Percentiles rank a stretch among this genome's conserved stretches.
phyloP scores from a whole-genome alignment of 2,329 filamentous ascomycete species.

The Hypoxylon sp. region DNA sequence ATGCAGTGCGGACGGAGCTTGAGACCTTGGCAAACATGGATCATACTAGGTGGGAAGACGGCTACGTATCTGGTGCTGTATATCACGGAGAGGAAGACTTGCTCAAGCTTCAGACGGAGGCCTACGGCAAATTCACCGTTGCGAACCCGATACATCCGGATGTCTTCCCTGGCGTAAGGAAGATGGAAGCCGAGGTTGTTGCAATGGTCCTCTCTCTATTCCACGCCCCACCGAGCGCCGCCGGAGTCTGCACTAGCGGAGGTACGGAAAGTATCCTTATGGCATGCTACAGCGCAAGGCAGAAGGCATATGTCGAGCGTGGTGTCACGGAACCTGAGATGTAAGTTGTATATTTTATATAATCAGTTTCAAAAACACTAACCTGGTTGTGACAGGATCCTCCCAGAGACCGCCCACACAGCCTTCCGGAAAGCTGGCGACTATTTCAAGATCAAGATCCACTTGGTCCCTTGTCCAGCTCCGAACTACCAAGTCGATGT shows the following conservation, averaged over 20 bases:
- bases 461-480: slow-evolving; percentile 88
- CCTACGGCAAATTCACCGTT: slow-evolving; percentile 94
- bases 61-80: slow-evolving; percentile 92
- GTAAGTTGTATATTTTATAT: slow-evolving; percentile 64
- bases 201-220: slow-evolving; percentile 94
- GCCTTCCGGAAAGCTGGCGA: slow-evolving; percentile 95
- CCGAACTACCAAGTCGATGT: slow-evolving; percentile 89
- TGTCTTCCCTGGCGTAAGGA: slow-evolving; percentile 96
- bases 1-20: slow-evolving; percentile 85
- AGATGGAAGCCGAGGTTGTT: slow-evolving; percentile 99
- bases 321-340: slow-evolving; percentile 95
- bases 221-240: slow-evolving; percentile 86
- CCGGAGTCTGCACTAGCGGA: slow-evolving; percentile 90
- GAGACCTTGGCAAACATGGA: slow-evolving; percentile 85
- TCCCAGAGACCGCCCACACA: slow-evolving; percentile 94
- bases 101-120: slow-evolving; percentile 88
- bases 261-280: slow-evolving; percentile 98
- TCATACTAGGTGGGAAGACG: slow-evolving; percentile 97
- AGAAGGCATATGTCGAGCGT: slow-evolving; percentile 88
- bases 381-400: slow-evolving; percentile 73
- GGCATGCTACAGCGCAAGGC: slow-evolving; percentile 90
- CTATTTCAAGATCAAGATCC: slow-evolving; percentile 97
- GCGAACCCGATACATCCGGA: slow-evolving; percentile 98
- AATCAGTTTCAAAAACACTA: neutral
- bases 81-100: slow-evolving; percentile 93